phyloP scores from a whole-genome alignment of 495 filamentous ascomycete species.

The Talaromyces liani region DNA sequence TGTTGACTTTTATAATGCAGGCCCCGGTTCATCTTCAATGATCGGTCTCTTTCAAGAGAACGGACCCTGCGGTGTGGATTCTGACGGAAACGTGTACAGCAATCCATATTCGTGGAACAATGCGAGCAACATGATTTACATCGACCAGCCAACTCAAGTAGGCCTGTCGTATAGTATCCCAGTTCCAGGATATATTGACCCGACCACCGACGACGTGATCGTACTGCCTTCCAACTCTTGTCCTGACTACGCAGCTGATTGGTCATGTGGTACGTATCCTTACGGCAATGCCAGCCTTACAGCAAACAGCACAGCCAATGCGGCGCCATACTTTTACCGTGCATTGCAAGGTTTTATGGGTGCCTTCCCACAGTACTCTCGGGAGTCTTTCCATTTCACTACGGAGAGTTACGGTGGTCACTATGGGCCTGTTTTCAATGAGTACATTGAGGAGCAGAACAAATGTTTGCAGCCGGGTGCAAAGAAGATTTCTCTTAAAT shows the following conservation, averaged over 20 bases:
- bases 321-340: constrained; percentile 53
- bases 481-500: constrained; percentile 45
- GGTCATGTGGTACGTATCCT: constrained; percentile 48
- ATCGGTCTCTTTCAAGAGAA: constrained; percentile 55
- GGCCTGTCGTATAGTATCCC: constrained; percentile 54
- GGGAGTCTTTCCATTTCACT: constrained; percentile 49
- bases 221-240: constrained; percentile 40
- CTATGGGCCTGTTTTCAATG: constrained; percentile 44
- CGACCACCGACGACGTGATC: constrained; percentile 14
- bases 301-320: constrained; percentile 44
- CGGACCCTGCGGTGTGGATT: constrained; percentile 54
- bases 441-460: constrained; percentile 47
- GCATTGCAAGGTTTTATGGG: constrained; percentile 58
- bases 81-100: constrained; percentile 39
- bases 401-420: constrained; percentile 49
- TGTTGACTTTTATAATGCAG: background rate
- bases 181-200: constrained; percentile 38
- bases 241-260: constrained; percentile 42
- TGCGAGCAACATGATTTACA: constrained; percentile 50
- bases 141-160: constrained; percentile 53
- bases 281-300: constrained; percentile 42
- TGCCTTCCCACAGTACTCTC: constrained; percentile 52
- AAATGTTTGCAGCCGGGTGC: constrained; percentile 40
- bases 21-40: constrained; percentile 53
- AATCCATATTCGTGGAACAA: constrained; percentile 57